phyloP scores from a whole-genome alignment of 768 basidiomycete genomes.

The Hericium rajendrae region DNA sequence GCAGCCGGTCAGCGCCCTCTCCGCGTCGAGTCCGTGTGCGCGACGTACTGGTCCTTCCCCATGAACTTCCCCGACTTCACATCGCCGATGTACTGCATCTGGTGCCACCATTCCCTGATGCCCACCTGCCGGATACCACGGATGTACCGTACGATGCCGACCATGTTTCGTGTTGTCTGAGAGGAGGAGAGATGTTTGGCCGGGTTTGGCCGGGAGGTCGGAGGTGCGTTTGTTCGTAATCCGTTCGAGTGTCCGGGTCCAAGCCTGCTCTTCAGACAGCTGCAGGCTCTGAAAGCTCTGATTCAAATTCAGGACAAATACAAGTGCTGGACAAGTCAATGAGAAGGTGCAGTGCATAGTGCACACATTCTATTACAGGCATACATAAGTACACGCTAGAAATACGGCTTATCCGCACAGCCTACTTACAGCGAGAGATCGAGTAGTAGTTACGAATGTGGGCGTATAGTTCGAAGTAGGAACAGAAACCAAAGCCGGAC shows the following conservation, averaged over 20 bases:
- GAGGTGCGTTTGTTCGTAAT: neutral
- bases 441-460: slow-evolving; percentile 2
- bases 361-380: neutral
- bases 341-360: neutral
- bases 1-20: neutral
- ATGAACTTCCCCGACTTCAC: slow-evolving; percentile 76
- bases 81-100: slow-evolving; percentile 90
- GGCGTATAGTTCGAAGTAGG: neutral
- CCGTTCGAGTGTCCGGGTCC: too few relatives aligned
- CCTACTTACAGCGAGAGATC: neutral
- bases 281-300: neutral
- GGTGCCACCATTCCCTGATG: slow-evolving; percentile 80
- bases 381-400: neutral
- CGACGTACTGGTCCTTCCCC: slow-evolving; percentile 75
- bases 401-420: neutral
- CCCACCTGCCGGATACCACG: slow-evolving; percentile 71
- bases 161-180: slow-evolving; percentile 33
- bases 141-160: slow-evolving; percentile 67
- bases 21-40: neutral
- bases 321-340: neutral
- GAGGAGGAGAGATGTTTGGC: slow-evolving; percentile 6
- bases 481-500: neutral
- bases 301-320: neutral
- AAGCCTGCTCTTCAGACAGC: neutral
- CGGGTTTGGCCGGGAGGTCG: slow-evolving; percentile 4